Percentiles rank a stretch among this genome's conserved stretches.
Conservation (phyloP, 2,329 filamentous ascomycete species). For the Zymoseptoria crescenta region DNA sequence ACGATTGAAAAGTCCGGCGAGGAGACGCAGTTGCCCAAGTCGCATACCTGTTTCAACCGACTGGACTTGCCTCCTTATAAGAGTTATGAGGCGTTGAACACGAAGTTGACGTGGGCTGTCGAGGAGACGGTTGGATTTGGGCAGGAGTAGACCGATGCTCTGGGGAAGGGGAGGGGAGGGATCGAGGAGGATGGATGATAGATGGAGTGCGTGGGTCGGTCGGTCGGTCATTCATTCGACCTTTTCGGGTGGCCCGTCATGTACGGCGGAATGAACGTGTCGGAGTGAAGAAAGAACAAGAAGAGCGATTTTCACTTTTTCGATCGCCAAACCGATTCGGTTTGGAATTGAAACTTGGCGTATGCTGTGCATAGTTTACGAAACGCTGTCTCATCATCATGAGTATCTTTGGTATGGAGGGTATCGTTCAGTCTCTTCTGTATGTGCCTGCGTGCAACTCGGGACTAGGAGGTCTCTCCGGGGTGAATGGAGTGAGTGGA, state of each 20-base stretch:
- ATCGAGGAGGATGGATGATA: neutral
- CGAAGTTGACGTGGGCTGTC: constrained; percentile 91
- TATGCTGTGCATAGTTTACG: too few relatives aligned
- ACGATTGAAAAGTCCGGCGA: constrained; percentile 98
- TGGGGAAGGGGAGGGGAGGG: too few relatives aligned
- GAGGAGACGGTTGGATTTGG: constrained; percentile 99
- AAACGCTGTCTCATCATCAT: too few relatives aligned
- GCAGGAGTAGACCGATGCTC: constrained; percentile 61
- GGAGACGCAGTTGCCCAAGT: constrained; percentile 82
- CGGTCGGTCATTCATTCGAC: neutral
- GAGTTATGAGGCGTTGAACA: constrained; percentile 70
- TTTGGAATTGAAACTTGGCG: too few relatives aligned
- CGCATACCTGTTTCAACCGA: constrained; percentile 98
- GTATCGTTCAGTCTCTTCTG: too few relatives aligned
- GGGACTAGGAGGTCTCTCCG: too few relatives aligned
- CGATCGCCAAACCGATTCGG: too few relatives aligned
- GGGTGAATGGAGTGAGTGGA: too few relatives aligned
- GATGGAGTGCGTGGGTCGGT: neutral
- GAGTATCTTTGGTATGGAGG: too few relatives aligned
- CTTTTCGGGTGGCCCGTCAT: neutral
- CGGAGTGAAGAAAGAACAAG: neutral
- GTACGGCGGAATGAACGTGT: neutral
- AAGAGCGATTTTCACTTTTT: too few relatives aligned
- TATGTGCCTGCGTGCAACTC: too few relatives aligned
- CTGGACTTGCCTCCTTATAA: constrained; percentile 94